Evolutionary conservation across 441 rosid species (phyloP).

Genomic region (Erodium trifolium): DNA sequence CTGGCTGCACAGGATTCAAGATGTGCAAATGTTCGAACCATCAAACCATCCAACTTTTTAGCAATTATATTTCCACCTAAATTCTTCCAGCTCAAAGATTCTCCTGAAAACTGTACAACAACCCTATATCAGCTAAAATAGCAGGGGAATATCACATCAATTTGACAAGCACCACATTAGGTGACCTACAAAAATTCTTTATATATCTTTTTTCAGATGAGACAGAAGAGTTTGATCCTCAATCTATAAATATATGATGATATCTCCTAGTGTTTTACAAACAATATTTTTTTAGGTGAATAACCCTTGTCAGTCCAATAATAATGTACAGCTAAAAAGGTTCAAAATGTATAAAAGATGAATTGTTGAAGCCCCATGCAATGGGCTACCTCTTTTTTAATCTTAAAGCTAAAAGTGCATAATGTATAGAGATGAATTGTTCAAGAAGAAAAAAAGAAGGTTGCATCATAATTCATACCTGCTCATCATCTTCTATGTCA

Average conservation of each 20-base stretch:
- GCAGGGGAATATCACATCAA: neutral
- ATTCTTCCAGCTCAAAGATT: slow-evolving; percentile 32
- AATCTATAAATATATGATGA: neutral
- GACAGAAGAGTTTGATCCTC: neutral
- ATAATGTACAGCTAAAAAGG: too few species aligned
- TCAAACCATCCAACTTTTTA: slow-evolving; percentile 57
- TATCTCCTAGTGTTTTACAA: neutral
- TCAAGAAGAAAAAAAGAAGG: neutral
- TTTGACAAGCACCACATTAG: neutral
- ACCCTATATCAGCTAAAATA: slow-evolving; percentile 11
- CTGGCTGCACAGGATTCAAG: slow-evolving; percentile 53
- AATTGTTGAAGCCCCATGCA: neutral
- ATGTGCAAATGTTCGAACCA: slow-evolving; percentile 69
- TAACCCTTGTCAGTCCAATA: neutral
- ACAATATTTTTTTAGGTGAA: neutral
- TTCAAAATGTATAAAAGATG: too few species aligned
- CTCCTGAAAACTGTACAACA: slow-evolving; percentile 37
- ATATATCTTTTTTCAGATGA: neutral
- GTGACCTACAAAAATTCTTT: neutral
- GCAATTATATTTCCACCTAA: slow-evolving; percentile 43
- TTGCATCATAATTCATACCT: slow-evolving; percentile 30
- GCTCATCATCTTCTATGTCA: slow-evolving; percentile 35
- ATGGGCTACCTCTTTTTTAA: neutral
- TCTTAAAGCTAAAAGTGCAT: neutral
- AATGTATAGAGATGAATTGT: neutral